A percentile compares a stretch with the other conserved stretches of the same genome.
These are phyloP conservation scores for Mycosphaerella arachidis DNA, from an alignment of 2,329 filamentous ascomycete species.

Conservation along the genomic window DNA sequence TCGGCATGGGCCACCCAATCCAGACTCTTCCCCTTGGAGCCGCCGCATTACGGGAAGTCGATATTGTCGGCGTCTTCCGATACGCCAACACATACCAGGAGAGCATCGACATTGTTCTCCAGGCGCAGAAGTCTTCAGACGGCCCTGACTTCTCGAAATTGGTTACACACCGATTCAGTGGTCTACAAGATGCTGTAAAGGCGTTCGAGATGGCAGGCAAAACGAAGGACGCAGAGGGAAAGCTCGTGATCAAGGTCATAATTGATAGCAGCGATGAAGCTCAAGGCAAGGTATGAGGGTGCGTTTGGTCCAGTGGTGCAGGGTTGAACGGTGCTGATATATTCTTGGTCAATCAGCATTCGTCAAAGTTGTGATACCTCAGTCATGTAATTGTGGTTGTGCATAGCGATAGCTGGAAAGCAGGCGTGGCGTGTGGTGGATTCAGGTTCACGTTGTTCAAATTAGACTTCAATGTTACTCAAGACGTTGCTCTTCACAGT, in stretches of 20 bases:
- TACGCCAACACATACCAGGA: slow-evolving; percentile 72
- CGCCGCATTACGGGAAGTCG: slow-evolving; percentile 69
- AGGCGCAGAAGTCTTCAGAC: slow-evolving; percentile 41
- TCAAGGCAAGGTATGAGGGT: slow-evolving; percentile 1
- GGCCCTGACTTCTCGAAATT: slow-evolving; percentile 64
- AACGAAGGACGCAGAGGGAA: slow-evolving; percentile 63
- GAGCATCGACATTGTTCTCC: slow-evolving; percentile 56
- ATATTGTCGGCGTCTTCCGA: slow-evolving; percentile 72
- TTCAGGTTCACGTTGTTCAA: background rate
- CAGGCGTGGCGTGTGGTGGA: background rate
- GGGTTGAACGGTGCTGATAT: background rate
- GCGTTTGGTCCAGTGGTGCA: background rate
- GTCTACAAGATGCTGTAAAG: slow-evolving; percentile 56
- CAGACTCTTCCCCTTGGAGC: slow-evolving; percentile 70
- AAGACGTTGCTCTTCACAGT: background rate
- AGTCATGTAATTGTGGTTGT: background rate
- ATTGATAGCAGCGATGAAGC: slow-evolving; percentile 36
- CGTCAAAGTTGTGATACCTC: background rate
- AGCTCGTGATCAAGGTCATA: slow-evolving; percentile 68
- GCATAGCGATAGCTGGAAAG: background rate
- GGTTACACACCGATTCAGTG: slow-evolving; percentile 68
- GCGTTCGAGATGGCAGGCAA: slow-evolving; percentile 68
- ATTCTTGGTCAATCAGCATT: background rate
- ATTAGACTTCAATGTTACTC: background rate
- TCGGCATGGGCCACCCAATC: slow-evolving; percentile 74